Evolutionary conservation across 352 stramenopile species (phyloP).

Genomic region (Hyphochytrium catenoides): DNA sequence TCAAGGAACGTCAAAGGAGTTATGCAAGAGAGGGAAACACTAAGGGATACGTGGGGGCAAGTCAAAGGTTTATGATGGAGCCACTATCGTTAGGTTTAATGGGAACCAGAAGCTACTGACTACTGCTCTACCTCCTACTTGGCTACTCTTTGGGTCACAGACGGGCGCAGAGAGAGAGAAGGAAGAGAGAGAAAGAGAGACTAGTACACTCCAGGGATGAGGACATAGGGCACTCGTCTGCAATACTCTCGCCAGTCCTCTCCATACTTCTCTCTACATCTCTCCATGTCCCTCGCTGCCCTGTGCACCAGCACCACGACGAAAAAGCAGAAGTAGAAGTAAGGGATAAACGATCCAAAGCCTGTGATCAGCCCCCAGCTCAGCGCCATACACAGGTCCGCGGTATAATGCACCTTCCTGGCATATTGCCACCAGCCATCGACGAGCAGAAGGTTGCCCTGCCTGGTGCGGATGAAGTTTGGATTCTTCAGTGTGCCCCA

Average conservation of each 20-base stretch:
- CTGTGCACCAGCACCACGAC: constrained; percentile 79
- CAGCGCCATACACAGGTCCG: constrained; percentile 61
- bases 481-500: constrained; percentile 27
- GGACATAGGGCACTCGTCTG: constrained; percentile 54
- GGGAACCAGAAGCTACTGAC: too few relatives aligned
- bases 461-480: constrained; percentile 75
- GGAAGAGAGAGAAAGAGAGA: too few relatives aligned
- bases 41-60: too few relatives aligned
- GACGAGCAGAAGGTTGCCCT: constrained; percentile 67
- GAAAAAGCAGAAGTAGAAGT: constrained; percentile 74
- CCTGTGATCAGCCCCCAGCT: constrained; percentile 40
- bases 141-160: too few relatives aligned
- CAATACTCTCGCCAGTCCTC: constrained; percentile 84
- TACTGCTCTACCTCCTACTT: too few relatives aligned
- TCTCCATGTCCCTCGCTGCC: constrained; percentile 78
- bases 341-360: constrained; percentile 29
- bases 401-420: constrained; percentile 85
- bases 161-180: too few relatives aligned
- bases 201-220: constrained; percentile 56
- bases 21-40: too few relatives aligned
- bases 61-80: too few relatives aligned
- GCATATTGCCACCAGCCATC: constrained; percentile 80
- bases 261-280: constrained; percentile 84
- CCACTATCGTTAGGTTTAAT: too few relatives aligned
- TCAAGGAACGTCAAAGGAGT: too few relatives aligned